A percentile compares a stretch with the other conserved stretches of the same genome.
Conservation (phyloP, 495 filamentous ascomycete genomes). For the Penicillium roqueforti region DNA sequence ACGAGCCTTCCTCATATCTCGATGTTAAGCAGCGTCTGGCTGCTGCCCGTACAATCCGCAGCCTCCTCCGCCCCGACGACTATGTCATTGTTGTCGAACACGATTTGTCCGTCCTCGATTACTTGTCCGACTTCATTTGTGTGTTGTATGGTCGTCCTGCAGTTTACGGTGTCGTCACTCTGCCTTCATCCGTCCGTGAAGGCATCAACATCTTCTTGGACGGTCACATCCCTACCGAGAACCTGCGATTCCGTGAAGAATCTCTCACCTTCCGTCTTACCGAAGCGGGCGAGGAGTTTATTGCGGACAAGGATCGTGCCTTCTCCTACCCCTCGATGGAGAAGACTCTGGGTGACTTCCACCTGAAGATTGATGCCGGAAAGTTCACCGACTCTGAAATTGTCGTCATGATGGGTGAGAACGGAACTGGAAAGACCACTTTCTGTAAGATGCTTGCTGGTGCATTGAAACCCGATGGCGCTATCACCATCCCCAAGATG, state of each 20-base stretch:
- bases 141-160: slow-evolving; percentile 93
- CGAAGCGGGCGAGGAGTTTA: slow-evolving; percentile 86
- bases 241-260: slow-evolving; percentile 96
- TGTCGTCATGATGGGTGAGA: slow-evolving; percentile 99
- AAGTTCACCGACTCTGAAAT: slow-evolving; percentile 97
- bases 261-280: slow-evolving; percentile 93
- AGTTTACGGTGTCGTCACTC: slow-evolving; percentile 96
- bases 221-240: slow-evolving; percentile 96
- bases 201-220: slow-evolving; percentile 99
- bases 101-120: slow-evolving; percentile 96
- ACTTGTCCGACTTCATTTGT: slow-evolving; percentile 97
- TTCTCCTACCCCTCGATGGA: slow-evolving; percentile 88
- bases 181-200: slow-evolving; percentile 93
- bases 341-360: slow-evolving; percentile 89
- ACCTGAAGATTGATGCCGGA: slow-evolving; percentile 74
- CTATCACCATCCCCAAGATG: slow-evolving; percentile 76
- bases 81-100: slow-evolving; percentile 99
- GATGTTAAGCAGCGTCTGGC: slow-evolving; percentile 97
- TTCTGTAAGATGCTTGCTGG: slow-evolving; percentile 97
- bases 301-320: slow-evolving; percentile 76
- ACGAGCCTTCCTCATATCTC: slow-evolving; percentile 96
- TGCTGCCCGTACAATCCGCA: slow-evolving; percentile 87
- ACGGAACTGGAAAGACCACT: slow-evolving; percentile 92
- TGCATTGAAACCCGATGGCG: slow-evolving; percentile 80
- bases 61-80: slow-evolving; percentile 78